A percentile compares a stretch with the other conserved stretches of the same genome.
Evolutionary conservation across 371 early-diverging fungal species (phyloP).

Genomic region (Haplosporangium sp.): DNA sequence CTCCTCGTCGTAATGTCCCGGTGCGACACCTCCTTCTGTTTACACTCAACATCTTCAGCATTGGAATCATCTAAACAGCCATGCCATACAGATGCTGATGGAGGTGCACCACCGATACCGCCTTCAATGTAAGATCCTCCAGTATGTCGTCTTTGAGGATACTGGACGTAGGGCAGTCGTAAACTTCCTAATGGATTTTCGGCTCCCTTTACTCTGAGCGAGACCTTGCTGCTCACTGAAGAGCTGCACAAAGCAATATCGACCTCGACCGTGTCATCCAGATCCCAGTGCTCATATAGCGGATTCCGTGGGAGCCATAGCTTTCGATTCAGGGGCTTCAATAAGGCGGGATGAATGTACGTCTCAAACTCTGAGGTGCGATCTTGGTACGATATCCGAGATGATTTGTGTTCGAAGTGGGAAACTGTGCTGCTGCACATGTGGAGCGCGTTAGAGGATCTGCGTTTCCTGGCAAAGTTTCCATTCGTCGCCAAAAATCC

Average conservation of each 20-base stretch:
- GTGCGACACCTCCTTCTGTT: background rate
- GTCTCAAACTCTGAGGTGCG: conserved; percentile 29
- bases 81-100: conserved; percentile 15
- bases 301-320: conserved; percentile 52
- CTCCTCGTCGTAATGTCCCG: background rate
- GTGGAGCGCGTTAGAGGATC: background rate
- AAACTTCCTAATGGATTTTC: background rate
- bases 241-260: conserved; percentile 23
- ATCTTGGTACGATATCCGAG: conserved; percentile 20
- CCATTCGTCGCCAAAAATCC: background rate
- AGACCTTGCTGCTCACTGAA: background rate
- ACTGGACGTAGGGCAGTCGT: background rate
- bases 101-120: background rate
- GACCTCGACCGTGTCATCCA: conserved; percentile 26
- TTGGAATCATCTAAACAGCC: conserved; percentile 12
- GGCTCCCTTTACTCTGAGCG: conserved; percentile 9
- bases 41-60: background rate
- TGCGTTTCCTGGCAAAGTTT: background rate
- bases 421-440: background rate
- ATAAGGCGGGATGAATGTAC: conserved; percentile 48
- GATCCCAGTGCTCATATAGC: conserved; percentile 23
- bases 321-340: conserved; percentile 41
- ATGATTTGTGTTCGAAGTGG: conserved; percentile 17
- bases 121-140: conserved; percentile 5
- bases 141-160: background rate